phyloP scores from a whole-genome alignment of 331 rosid species.

The Pyracantha coccinea region DNA sequence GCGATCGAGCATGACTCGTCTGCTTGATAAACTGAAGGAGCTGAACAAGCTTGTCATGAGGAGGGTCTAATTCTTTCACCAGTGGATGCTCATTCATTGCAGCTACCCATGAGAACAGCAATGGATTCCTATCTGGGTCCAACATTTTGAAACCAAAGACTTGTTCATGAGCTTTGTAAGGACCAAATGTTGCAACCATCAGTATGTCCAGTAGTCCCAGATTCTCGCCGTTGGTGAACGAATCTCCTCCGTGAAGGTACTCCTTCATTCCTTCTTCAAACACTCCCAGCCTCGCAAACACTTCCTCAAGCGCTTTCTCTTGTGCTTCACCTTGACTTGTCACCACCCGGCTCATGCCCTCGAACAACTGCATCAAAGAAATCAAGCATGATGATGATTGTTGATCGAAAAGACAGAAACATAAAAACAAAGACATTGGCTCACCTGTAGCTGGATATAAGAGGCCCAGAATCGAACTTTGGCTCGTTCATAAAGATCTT shows the following conservation, averaged over 20 bases:
- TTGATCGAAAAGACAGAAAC: not conserved
- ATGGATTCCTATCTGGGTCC: constrained; percentile 5
- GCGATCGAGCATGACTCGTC: not conserved
- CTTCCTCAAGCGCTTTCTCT: not conserved
- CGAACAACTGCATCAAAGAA: constrained; percentile 3
- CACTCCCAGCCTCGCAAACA: not conserved
- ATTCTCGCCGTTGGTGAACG: constrained; percentile 4
- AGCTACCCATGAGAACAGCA: constrained; percentile 8
- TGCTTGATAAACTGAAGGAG: not conserved
- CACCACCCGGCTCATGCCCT: not conserved
- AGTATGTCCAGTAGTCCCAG: constrained; percentile 5
- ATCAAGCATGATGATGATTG: not conserved
- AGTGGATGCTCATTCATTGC: constrained; percentile 10
- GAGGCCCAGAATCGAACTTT: constrained; percentile 11
- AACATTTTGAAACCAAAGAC: not conserved
- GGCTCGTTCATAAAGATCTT: constrained; percentile 21
- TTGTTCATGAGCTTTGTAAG: constrained; percentile 16
- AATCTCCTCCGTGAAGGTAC: not conserved
- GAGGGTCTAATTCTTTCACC: constrained; percentile 9
- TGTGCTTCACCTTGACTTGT: constrained; percentile 11
- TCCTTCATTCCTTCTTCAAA: constrained; percentile 16
- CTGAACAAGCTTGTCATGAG: constrained; percentile 3
- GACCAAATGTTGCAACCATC: constrained; percentile 8
- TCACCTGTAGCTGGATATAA: constrained; percentile 18
- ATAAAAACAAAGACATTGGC: not conserved